Evolutionary conservation across 2,329 filamentous ascomycete genomes (phyloP), one percentile per base, ranked within the genome.

Genomic region (Cordyceps militaris): DNA sequence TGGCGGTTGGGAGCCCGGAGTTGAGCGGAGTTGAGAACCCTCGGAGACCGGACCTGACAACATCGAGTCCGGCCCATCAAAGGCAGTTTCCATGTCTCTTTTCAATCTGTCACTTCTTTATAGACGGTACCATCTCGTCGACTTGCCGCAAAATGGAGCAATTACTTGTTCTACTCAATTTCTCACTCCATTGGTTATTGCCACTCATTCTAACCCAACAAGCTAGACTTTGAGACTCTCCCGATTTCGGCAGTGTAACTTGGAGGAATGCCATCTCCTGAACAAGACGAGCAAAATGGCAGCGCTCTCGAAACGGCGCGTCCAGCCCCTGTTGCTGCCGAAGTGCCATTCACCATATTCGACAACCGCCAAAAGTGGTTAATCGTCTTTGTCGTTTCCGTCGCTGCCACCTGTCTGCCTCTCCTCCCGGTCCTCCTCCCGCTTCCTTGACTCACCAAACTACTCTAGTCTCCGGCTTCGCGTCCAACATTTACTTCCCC

Each of bases 401-500:
- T 72, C 9, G 79, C 78, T 1, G 78, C 79, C 24, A 81, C 79
- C 1, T 81, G 75, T 79, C 66, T 66, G 69, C 63, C 6, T 21
- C 21, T 6, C 8, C 14, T n/a, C 9, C 21, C 8, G 4, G 26
- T 65, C 62, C 61, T 42, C 67, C 67, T 23, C 9, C 28, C 10
- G 2, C 40, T 7, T 47, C 23, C 24, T 11, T 48, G 6, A 9
- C 21, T 26, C 4, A 34, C 42, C 14, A 6, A 7, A 43, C 23
- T 16, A 13, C 7, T 8, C 9, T 44, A 75, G 72, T 75, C 59
- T 75, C 73, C 0, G 71, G 71, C 4, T 73, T 74, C 44, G 68
- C 71, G 0, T 73, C 71, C 8, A 71, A 76, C 53, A 80, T 79
- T 4, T 81, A 80, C 66, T 79, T 78, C 53, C 78, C 77, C 1